Evolutionary conservation across 768 basidiomycete genomes (phyloP).

Genomic region (Clitopilus passeckerianus): DNA sequence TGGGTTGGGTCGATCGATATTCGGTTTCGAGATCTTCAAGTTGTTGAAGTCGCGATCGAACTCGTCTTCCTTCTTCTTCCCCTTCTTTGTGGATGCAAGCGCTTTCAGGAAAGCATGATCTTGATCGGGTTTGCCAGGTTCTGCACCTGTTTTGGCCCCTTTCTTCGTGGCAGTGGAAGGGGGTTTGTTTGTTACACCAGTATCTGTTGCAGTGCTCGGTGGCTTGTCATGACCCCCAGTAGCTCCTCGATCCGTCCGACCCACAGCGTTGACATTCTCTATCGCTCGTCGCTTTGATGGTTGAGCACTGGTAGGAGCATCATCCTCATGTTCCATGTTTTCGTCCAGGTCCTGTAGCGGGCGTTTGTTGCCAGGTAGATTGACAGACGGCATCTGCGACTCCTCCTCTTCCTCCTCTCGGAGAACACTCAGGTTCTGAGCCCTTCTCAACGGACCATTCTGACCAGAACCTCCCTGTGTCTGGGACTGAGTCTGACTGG

Average conservation of each 20-base stretch:
- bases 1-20: conserved; percentile 39
- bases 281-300: conserved; percentile 37
- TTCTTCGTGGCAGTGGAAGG: conserved; percentile 15
- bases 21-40: conserved; percentile 65
- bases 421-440: conserved; percentile 23
- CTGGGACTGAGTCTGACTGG: conserved; percentile 30
- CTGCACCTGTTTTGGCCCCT: conserved; percentile 22
- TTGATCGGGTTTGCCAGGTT: conserved; percentile 52
- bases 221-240: conserved; percentile 5
- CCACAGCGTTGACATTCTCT: conserved; percentile 27
- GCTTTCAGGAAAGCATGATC: conserved; percentile 69
- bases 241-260: conserved; percentile 15
- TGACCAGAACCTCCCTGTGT: conserved; percentile 14
- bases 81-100: conserved; percentile 65
- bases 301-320: conserved; percentile 7
- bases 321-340: conserved; percentile 33
- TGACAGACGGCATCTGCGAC: conserved; percentile 16
- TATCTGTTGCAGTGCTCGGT: neutral
- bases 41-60: conserved; percentile 82
- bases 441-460: conserved; percentile 6
- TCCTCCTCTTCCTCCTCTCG: conserved; percentile 58
- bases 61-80: conserved; percentile 60
- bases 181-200: conserved; percentile 16
- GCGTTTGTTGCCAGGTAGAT: conserved; percentile 29
- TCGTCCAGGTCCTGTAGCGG: conserved; percentile 29